Evolutionary conservation across 2,329 filamentous ascomycete genomes (phyloP), one percentile per base, ranked within the genome.

Genomic region (Arthrocladium fulminans): DNA sequence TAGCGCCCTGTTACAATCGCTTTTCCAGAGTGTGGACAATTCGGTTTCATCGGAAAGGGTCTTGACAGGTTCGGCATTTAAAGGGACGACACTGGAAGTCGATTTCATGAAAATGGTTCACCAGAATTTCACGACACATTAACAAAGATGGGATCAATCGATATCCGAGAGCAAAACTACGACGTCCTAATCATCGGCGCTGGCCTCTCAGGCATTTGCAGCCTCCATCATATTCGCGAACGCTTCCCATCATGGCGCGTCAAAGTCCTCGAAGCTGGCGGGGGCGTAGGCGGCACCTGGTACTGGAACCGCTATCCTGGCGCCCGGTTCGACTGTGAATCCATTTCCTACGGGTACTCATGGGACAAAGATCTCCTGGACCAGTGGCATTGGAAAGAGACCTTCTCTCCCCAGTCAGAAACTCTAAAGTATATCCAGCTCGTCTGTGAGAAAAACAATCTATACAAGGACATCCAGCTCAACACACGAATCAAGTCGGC

Each of bases 231-330:
- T 3, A 30, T 63, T 49, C 54, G 58, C n/a, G 27, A 38, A 8
- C 38, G 35, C 10, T 61, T 60, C 17, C 53, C 62, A 27, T 54
- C 57, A 1, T 44, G 41, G 41, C 7, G n/a, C 17, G 56, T 60
- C 30, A 63, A 62, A 35, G 59, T 64, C 47, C 58, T 66, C 41
- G 66, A 68, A 48, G 60, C 63, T 2, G 65, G 62, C 6, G 51
- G 50, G 4, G 57, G 58, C 15, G 60, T 64, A 27, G 65, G 65
- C 25, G 55, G 55, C 10, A 53, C 45, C 0, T 81, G 78, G 78
- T 63, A 68, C 37, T 77, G 70, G 73, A 46, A 78, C 59, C 69
- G 69, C 55, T 80, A 78, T 53, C 76, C 74, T 0, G 76, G 75
- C 0, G 70, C 74, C 1, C 62, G 67, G 0, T 74, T 79, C 2